Conservation (phyloP, 345 rosid species). For the Moringa oleifera region DNA sequence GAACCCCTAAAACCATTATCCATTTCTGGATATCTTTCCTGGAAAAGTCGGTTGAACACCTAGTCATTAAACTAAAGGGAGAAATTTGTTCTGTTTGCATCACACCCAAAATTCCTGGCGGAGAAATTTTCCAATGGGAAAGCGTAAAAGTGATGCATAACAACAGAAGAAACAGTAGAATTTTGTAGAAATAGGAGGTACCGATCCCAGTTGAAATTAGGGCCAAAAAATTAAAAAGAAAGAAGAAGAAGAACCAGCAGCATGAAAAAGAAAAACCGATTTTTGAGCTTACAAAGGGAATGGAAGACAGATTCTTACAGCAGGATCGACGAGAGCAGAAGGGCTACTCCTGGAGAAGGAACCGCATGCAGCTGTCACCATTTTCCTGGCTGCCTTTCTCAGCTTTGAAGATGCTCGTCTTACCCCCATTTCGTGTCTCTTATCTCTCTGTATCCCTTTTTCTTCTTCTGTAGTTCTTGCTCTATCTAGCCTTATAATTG, state of each 20-base stretch:
- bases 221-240: background rate
- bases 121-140: too few species aligned
- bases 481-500: too few species aligned
- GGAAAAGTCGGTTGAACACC: too few species aligned
- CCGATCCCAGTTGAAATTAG: background rate
- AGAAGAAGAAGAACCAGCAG: background rate
- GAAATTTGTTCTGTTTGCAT: too few species aligned
- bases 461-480: too few species aligned
- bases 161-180: background rate
- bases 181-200: background rate
- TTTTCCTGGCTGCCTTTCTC: slow-evolving; percentile 53
- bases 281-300: too few species aligned
- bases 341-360: slow-evolving; percentile 46
- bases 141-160: too few species aligned
- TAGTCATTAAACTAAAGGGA: too few species aligned
- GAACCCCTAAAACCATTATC: background rate
- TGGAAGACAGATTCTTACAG: slow-evolving; percentile 24
- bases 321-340: slow-evolving; percentile 28
- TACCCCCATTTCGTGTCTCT: slow-evolving; percentile 30
- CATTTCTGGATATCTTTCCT: background rate
- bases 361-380: slow-evolving; percentile 68
- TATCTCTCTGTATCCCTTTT: background rate
- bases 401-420: slow-evolving; percentile 46
- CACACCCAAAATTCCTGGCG: too few species aligned
- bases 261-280: slow-evolving; percentile 1